Evolutionary conservation across 345 rosid genomes (phyloP).

Genomic region (Balakata baccata): DNA sequence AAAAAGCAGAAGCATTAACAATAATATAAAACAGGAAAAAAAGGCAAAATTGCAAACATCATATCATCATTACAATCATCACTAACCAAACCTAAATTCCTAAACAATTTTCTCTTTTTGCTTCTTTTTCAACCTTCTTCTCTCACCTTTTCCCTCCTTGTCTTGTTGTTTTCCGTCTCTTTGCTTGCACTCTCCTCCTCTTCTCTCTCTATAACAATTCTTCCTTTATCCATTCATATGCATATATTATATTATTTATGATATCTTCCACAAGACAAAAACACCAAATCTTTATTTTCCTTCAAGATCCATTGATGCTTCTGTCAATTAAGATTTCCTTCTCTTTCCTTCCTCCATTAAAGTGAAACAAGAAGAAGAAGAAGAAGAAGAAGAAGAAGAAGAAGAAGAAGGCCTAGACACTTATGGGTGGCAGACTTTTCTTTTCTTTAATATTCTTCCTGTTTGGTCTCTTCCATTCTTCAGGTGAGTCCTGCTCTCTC

Average conservation of each 20-base stretch:
- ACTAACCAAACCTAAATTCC: constrained; percentile 37
- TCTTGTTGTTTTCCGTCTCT: constrained; percentile 4
- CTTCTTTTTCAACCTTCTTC: constrained; percentile 28
- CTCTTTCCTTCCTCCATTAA: constrained; percentile 2
- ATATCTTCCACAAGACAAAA: not conserved
- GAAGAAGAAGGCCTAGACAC: constrained; percentile 6
- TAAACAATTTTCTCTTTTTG: constrained; percentile 23
- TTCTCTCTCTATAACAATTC: constrained; percentile 15
- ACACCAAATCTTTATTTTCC: constrained; percentile 20
- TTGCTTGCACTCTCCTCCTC: constrained; percentile 22
- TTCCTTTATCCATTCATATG: not conserved
- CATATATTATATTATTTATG: not conserved
- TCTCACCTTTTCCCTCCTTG: constrained; percentile 33
- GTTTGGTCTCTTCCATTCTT: constrained; percentile 22
- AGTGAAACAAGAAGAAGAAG: not conserved
- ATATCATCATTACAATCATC: constrained; percentile 42
- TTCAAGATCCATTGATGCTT: constrained; percentile 12
- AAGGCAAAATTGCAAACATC: constrained; percentile 17
- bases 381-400: constrained; percentile 5
- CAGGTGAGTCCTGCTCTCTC: constrained; percentile 34
- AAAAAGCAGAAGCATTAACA: not conserved
- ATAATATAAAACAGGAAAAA: not conserved
- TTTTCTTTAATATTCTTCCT: constrained; percentile 21
- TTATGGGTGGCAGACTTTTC: constrained; percentile 26
- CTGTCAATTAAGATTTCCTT: constrained; percentile 20